Percentiles rank a stretch among this genome's conserved stretches.
These are phyloP conservation scores for Liriodendron chinense DNA, from an alignment of 164 flowering plant species.

Conservation along the genomic window DNA sequence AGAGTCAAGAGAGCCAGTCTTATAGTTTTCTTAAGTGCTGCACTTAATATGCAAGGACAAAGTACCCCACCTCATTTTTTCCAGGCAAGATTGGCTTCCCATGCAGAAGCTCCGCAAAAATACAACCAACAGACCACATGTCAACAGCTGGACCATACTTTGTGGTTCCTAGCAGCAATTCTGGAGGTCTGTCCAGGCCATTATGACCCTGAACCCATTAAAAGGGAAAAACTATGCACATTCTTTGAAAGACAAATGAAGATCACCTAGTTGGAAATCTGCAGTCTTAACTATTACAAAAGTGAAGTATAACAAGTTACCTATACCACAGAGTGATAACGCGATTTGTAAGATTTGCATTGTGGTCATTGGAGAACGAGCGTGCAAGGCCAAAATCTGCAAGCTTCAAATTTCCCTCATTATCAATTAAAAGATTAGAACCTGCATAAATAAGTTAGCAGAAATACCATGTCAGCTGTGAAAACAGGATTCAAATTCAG, in stretches of 20 bases:
- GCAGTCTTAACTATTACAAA: neutral
- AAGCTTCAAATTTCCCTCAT: slow-evolving; percentile 92
- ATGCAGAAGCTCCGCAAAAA: slow-evolving; percentile 88
- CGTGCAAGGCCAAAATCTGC: slow-evolving; percentile 98
- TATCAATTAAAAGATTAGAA: slow-evolving; percentile 91
- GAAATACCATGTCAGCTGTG: neutral
- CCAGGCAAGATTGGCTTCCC: slow-evolving; percentile 94
- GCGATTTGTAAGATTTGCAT: slow-evolving; percentile 83
- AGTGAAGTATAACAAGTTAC: slow-evolving; percentile 31
- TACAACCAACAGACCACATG: slow-evolving; percentile 99
- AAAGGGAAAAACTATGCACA: neutral
- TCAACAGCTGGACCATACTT: slow-evolving; percentile 97
- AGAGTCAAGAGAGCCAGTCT: neutral
- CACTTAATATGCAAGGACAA: neutral
- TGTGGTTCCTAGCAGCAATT: slow-evolving; percentile 93
- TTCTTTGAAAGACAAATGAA: neutral
- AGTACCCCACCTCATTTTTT: slow-evolving; percentile 64
- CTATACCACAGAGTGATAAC: slow-evolving; percentile 96
- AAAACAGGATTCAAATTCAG: slow-evolving; percentile 6
- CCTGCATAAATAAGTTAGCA: slow-evolving; percentile 41
- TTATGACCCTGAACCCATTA: slow-evolving; percentile 12
- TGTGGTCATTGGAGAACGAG: slow-evolving; percentile 70
- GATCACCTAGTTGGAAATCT: neutral
- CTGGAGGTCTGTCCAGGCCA: slow-evolving; percentile 79
- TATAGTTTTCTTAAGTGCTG: too few species aligned